Evolutionary conservation across 2,329 filamentous ascomycete genomes (phyloP), one percentile per base, ranked within the genome.

Genomic region (Claviceps citrina): DNA sequence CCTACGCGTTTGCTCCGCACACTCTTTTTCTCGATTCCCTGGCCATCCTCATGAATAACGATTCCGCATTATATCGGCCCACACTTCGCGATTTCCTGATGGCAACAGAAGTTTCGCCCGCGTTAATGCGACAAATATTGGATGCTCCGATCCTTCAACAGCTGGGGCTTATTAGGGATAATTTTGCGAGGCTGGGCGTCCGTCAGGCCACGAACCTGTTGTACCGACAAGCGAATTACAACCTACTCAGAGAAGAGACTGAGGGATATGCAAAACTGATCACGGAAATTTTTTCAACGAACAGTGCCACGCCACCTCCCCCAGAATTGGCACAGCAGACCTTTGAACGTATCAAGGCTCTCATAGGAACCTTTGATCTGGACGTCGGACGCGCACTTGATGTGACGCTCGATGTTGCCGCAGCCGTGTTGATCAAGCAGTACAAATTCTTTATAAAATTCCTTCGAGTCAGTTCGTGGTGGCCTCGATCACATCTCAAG

Each of bases 191-290:
- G 48, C 76, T 91, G 55, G 81, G 81, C 13, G 86, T 94, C 47
- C 79, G 89, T 41, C 86, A 93, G 54, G 83, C 87, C 36, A 98
- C 91, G 7, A 93, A 95, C 51, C 69, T 91, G 4, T 71, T 98
- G 1, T 98, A 98, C 58, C 81, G 87, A 44, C 91, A 96, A 60
- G 85, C 89, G 12, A 96, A 94, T 59, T 96, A 94, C 66, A 98
- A 98, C 53, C 66, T 98, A 7, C 67, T 98, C 16, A 79, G 91
- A 33, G 91, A 98, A 63, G 91, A 98, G 60, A 85, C 85, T 0
- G 91, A 98, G 61, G 91, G 93, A 31, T 98, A 94, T 56, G 87
- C 91, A 0, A 98, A 98, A 59, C 74, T 98, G 35, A 78, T 94
- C 44, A 95, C 89, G 0, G 91, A 98, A 58, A 78, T 96, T 25